Evolutionary conservation across 495 filamentous ascomycete species (phyloP), one percentile per base, ranked within the genome.

Genomic region (Podospora comata): DNA sequence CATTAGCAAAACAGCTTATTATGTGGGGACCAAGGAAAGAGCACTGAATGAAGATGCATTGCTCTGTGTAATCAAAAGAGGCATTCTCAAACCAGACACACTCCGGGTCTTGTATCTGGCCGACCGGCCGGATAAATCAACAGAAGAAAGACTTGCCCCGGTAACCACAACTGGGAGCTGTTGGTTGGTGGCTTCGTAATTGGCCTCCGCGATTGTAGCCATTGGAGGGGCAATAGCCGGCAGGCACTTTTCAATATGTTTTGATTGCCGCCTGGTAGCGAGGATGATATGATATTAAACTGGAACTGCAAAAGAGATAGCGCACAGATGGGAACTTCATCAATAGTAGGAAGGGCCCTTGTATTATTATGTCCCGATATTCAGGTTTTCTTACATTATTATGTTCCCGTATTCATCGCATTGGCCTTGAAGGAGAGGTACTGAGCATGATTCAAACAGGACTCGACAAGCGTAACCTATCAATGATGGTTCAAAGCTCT

Each of bases 1-100:
- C 55, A 58, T 26, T 26, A 58, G 55, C 55, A 58, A 58, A 58
- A 26, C n/a, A 58, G n/a, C 55, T 58, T 58, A 58, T 58, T 58
- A 20, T 58, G 55, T 58, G 55, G 55, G 55, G 55, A 58, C 7
- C 39, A 5, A 4, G 0, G 34, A 39, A 11, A 39, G 23, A 23
- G 23, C 23, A 23, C 23, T 23, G 23, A 23, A 23, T 23, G 23
- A 23, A 48, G 39, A 48, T 48, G 39, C 39, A 48, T 23, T 23
- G 23, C 23, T 23, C 23, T 23, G 23, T 23, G 23, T 23, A 23
- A 23, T 23, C 23, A 23, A 23, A 23, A 2, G 39, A 48, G 39
- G 39, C 39, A 48, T 23, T 23, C 23, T 23, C 23, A 48, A 16
- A 48, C 39, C 9, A 3, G 39, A 48, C 39, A 48, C 39, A 13